phyloP scores from a whole-genome alignment of 768 basidiomycete genomes.

The Suillus ampliporus region DNA sequence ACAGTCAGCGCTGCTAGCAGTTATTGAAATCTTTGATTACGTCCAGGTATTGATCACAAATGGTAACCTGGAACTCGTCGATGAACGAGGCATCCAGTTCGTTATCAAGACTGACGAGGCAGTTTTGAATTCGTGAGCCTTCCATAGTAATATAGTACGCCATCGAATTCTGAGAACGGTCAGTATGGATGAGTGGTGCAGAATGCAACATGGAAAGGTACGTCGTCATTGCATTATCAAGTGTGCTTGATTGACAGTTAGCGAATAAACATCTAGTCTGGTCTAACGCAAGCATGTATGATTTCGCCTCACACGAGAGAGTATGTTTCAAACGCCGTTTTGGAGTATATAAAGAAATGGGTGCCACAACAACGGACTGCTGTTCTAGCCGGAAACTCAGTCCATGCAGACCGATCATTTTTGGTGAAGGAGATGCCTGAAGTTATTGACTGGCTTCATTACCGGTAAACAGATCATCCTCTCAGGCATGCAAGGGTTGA shows the following conservation, averaged over 20 bases:
- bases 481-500: background rate
- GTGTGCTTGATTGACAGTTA: background rate
- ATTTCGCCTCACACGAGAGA: constrained; percentile 68
- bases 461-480: constrained; percentile 54
- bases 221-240: constrained; percentile 23
- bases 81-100: constrained; percentile 73
- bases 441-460: constrained; percentile 79
- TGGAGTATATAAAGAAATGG: constrained; percentile 86
- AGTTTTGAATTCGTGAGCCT: constrained; percentile 66
- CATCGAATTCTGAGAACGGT: background rate
- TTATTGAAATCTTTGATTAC: background rate
- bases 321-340: constrained; percentile 62
- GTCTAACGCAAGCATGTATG: constrained; percentile 81
- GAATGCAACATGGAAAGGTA: constrained; percentile 77
- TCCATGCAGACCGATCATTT: constrained; percentile 81
- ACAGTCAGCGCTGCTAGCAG: background rate
- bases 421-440: constrained; percentile 81
- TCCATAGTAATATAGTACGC: constrained; percentile 4
- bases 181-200: constrained; percentile 93
- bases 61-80: constrained; percentile 79
- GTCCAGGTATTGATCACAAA: constrained; percentile 84
- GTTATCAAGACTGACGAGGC: constrained; percentile 76
- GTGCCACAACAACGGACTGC: constrained; percentile 67
- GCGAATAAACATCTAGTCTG: constrained; percentile 56
- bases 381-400: constrained; percentile 86